Conservation (phyloP, 1,284 basidiomycete species). For the Cystobasidiaceae sp. region DNA sequence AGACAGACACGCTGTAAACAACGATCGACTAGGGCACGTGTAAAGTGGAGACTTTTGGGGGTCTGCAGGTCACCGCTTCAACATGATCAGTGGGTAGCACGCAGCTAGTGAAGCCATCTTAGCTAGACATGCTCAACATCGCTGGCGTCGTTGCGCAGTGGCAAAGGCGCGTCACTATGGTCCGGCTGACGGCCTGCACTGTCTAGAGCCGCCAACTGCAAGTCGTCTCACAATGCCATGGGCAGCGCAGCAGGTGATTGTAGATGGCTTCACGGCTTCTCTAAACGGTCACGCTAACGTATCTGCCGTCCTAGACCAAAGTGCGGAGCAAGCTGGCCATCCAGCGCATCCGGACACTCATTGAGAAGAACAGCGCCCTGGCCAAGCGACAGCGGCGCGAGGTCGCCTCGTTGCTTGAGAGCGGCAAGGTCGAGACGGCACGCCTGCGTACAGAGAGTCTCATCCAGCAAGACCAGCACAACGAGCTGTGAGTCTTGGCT, state of each 20-base stretch:
- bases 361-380: conserved; percentile 26
- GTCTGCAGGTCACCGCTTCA: no score
- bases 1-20: no score
- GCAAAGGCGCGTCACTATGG: no score
- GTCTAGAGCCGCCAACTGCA: background rate
- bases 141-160: no score
- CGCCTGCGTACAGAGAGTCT: conserved; percentile 53
- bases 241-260: conserved; percentile 8
- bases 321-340: conserved; percentile 24
- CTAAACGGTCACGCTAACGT: background rate
- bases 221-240: conserved; percentile 8
- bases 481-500: conserved; percentile 57
- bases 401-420: conserved; percentile 70
- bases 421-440: conserved; percentile 74
- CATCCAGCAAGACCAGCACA: conserved; percentile 76
- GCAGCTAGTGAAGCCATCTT: no score
- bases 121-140: no score
- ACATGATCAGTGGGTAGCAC: no score
- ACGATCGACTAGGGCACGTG: no score
- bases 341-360: conserved; percentile 21
- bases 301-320: background rate
- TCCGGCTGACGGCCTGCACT: no score
- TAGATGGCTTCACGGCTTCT: background rate
- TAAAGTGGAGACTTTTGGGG: no score
- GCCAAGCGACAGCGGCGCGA: conserved; percentile 52